phyloP scores from a whole-genome alignment of 768 basidiomycete genomes.

The Ephemerocybe angulata region DNA sequence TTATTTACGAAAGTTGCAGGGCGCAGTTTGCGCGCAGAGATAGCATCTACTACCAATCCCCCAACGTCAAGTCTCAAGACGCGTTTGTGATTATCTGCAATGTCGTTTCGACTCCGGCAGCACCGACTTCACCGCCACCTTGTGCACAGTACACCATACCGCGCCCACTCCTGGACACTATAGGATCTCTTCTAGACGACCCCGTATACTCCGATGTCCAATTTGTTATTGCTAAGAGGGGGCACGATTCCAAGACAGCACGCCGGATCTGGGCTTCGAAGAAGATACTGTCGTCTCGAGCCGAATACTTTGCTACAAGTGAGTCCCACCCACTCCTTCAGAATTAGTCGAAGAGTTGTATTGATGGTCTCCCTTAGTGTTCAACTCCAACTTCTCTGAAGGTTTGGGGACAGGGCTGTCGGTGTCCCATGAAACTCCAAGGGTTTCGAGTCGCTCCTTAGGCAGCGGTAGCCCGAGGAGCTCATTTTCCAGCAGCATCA shows the following conservation, averaged over 20 bases:
- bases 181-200: constrained; percentile 76
- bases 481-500: constrained; percentile 29
- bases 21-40: constrained; percentile 80
- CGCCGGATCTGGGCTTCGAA: constrained; percentile 65
- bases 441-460: constrained; percentile 16
- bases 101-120: constrained; percentile 63
- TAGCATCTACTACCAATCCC: constrained; percentile 57
- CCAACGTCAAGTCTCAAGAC: constrained; percentile 52
- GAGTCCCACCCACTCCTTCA: no score
- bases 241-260: constrained; percentile 33
- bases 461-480: constrained; percentile 8
- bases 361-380: constrained; percentile 47
- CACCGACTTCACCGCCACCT: constrained; percentile 41
- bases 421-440: constrained; percentile 20
- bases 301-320: constrained; percentile 81
- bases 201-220: constrained; percentile 83
- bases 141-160: constrained; percentile 57
- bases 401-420: constrained; percentile 24
- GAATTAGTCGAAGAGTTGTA: not conserved
- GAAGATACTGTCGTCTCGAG: constrained; percentile 60
- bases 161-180: constrained; percentile 58
- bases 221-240: constrained; percentile 60
- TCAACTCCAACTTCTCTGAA: constrained; percentile 67
- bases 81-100: constrained; percentile 75
- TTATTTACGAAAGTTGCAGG: constrained; percentile 38